Evolutionary conservation across 2,329 filamentous ascomycete species (phyloP), one percentile per base, ranked within the genome.

Genomic region (Colletotrichum camelliae): DNA sequence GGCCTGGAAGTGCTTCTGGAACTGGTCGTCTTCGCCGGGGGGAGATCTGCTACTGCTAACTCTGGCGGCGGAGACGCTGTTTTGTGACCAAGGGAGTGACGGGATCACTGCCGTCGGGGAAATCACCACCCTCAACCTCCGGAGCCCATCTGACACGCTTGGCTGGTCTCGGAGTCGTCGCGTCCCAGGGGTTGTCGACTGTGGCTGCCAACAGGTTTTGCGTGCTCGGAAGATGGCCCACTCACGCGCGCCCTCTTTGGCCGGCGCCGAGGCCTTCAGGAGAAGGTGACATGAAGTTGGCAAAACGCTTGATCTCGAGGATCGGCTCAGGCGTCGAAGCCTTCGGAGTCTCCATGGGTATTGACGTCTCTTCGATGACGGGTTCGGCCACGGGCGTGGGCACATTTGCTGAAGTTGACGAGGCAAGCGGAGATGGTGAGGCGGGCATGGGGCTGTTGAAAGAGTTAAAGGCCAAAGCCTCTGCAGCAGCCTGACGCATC

Each of bases 251-350:
- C 80, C 24, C 78, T 79, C n/a, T 76, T 73, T 60, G 31, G 21
- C 16, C 21, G 67, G 4, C 76, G 77, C 33, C 79, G 76, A 16
- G 77, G 78, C n/a, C 79, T 83, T 86, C 83, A 1, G 89, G 87
- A 0, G 89, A 89, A 1, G 88, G 86, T 1, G 88, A 88, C 79
- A 89, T 86, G 79, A 91, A 91, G 2, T 87, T 86, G 2, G 88
- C 85, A 79, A 91, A 91, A 1, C 89, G 86, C 76, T 88, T 89
- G 78, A 90, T 84, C 0, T 87, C 87, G 35, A 90, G 83, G 6
- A 86, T 86, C 16, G 87, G 85, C 66, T 90, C 87, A 7, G 88
- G 86, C 1, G 87, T 88, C 3, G 83, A 82, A 37, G 84, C 78
- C 73, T 81, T 78, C 27, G 82, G 79, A 21, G 77, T 81, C 35